Evolutionary conservation across 805 yeast genomes (phyloP).

Genomic region (Metschnikowia gelsemii): DNA sequence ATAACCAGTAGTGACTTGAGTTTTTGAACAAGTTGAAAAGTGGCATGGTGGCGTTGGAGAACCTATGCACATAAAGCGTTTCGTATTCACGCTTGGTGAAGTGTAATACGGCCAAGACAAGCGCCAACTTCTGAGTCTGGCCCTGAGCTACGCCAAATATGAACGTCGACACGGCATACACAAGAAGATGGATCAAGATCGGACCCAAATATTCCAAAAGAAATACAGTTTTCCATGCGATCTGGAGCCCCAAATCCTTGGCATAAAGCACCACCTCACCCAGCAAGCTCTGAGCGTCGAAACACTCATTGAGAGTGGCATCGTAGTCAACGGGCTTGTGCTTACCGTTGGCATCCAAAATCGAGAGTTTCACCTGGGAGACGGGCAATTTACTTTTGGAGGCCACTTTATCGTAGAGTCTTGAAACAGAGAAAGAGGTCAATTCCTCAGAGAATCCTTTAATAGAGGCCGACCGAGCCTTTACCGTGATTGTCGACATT

Average conservation of each 20-base stretch:
- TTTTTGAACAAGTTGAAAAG: constrained; percentile 82
- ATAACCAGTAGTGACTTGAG: constrained; percentile 88
- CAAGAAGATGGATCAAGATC: constrained; percentile 68
- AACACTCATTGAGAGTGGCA: constrained; percentile 30
- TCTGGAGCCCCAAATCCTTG: constrained; percentile 91
- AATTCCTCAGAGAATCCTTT: constrained; percentile 47
- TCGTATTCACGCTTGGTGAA: constrained; percentile 87
- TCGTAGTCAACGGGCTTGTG: constrained; percentile 47
- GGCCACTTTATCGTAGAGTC: constrained; percentile 45
- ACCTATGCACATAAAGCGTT: constrained; percentile 78
- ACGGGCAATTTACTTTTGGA: constrained; percentile 40
- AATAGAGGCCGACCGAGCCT: constrained; percentile 60
- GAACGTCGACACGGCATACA: constrained; percentile 42
- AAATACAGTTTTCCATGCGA: constrained; percentile 90
- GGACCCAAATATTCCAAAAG: constrained; percentile 90
- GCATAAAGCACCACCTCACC: constrained; percentile 51
- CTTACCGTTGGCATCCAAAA: constrained; percentile 26
- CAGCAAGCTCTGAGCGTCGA: constrained; percentile 47
- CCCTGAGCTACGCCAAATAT: constrained; percentile 29
- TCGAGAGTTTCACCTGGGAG: constrained; percentile 31
- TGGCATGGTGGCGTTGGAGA: constrained; percentile 93
- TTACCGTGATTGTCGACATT: constrained; percentile 51
- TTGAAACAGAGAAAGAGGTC: constrained; percentile 35
- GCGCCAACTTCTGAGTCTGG: constrained; percentile 53
- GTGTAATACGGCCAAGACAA: constrained; percentile 63